Percentiles rank a stretch among this genome's conserved stretches.
Conservation (phyloP, 805 yeast species). For the Kodamaea neixiangensis region DNA sequence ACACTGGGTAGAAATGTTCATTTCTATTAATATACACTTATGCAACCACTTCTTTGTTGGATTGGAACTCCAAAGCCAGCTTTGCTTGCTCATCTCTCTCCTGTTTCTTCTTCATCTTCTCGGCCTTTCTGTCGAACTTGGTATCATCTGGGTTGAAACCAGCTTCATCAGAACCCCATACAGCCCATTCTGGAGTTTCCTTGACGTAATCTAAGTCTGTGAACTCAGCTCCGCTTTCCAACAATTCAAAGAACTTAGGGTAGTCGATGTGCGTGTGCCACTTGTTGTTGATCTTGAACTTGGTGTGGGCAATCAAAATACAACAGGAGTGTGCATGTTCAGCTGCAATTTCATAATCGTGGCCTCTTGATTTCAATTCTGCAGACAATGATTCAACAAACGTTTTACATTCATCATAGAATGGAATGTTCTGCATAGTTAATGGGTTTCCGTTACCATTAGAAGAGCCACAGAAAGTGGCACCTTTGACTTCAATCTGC, state of each 20-base stretch:
- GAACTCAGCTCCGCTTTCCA: slow-evolving; percentile 65
- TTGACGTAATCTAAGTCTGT: slow-evolving; percentile 77
- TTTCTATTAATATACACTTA: neutral
- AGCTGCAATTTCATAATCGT: slow-evolving; percentile 81
- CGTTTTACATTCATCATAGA: slow-evolving; percentile 81
- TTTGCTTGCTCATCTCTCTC: slow-evolving; percentile 33
- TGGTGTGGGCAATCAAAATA: slow-evolving; percentile 74
- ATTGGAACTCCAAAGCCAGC: slow-evolving; percentile 1
- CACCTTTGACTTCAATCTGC: slow-evolving; percentile 90
- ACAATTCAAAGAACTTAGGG: slow-evolving; percentile 67
- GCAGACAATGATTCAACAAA: slow-evolving; percentile 67
- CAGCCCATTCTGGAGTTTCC: slow-evolving; percentile 89
- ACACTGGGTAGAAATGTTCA: neutral
- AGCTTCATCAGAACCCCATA: slow-evolving; percentile 80
- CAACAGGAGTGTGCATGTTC: slow-evolving; percentile 97
- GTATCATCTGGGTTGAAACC: slow-evolving; percentile 91
- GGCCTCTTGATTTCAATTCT: slow-evolving; percentile 65
- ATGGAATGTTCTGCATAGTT: slow-evolving; percentile 95
- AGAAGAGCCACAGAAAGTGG: slow-evolving; percentile 92
- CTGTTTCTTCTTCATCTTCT: slow-evolving; percentile 49
- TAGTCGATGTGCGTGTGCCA: slow-evolving; percentile 94
- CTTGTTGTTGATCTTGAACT: slow-evolving; percentile 65
- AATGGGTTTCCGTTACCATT: slow-evolving; percentile 80
- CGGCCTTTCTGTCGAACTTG: slow-evolving; percentile 64
- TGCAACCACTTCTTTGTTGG: neutral